Conservation (phyloP, 164 flowering plant species). For the Euptelea pleiosperma region DNA sequence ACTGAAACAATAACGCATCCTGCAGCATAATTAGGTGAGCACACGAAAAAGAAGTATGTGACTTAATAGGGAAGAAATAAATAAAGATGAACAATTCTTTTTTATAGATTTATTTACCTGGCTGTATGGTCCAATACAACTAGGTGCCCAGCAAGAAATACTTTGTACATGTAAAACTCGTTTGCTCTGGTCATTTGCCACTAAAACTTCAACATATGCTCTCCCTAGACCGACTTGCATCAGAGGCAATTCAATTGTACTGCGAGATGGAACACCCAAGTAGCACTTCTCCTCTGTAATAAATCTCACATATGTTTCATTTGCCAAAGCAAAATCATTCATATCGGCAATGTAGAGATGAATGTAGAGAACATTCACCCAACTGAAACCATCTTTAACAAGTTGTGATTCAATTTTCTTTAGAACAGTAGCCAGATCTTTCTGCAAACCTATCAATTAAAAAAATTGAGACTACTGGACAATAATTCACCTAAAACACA, state of each 20-base stretch:
- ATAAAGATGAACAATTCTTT: not conserved
- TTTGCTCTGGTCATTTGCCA: constrained; percentile 60
- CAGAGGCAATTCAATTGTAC: constrained; percentile 87
- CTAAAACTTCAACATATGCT: constrained; percentile 79
- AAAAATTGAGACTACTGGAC: not conserved
- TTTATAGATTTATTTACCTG: constrained; percentile 48
- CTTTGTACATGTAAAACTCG: constrained; percentile 93
- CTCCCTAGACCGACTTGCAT: constrained; percentile 53
- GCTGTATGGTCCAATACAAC: constrained; percentile 99
- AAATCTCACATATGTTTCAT: constrained; percentile 77
- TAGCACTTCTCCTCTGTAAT: constrained; percentile 84
- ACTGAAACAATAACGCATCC: no score
- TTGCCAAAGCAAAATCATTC: constrained; percentile 76
- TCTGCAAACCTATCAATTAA: constrained; percentile 49
- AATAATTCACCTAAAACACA: not conserved
- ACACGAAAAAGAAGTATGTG: not conserved
- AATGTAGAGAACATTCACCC: constrained; percentile 80
- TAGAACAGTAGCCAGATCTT: constrained; percentile 59
- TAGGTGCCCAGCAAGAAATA: constrained; percentile 97
- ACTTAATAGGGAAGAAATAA: constrained; percentile 1
- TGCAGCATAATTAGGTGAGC: not conserved
- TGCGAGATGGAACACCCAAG: constrained; percentile 95
- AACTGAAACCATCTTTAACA: constrained; percentile 44
- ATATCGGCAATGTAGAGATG: constrained; percentile 87
- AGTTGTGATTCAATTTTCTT: constrained; percentile 52